Base-by-base conservation (phyloP, 1,139 yeast species). In the Yamadazyma pseudoaaseri region DNA sequence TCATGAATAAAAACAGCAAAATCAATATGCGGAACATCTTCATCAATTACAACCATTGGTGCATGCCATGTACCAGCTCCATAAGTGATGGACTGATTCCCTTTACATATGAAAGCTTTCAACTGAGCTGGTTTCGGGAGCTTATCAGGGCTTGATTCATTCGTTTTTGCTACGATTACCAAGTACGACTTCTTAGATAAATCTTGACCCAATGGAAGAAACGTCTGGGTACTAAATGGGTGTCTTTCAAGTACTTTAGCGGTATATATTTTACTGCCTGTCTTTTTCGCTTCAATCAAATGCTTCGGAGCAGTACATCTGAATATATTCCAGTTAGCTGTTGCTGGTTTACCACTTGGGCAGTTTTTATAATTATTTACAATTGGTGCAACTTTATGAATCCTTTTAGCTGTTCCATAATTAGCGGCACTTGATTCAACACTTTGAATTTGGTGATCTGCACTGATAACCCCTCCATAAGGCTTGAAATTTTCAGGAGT, bases 401-500 rank as follows among this genome's bases (percentile, higher is more conserved):
- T 60, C 51, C 89, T 90, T 4, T 76, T 65, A 1, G 97, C 97
- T 2, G 97, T 89, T n/a, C 97, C 97, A 51, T 90, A 89, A 56
- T 90, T 90, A 5, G 96, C 97, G 15, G 71, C 65, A 10, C 77
- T 60, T 12, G 53, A 48, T 21, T 42, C 39, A 3, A 36, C 43
- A 13, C 54, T 50, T 36, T 56, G 46, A 35, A 69, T 49, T 45
- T 70, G 76, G 38, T 67, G 67, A 44, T 69, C 71, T 3, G 72
- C 74, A 46, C 73, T 65, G 18, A 69, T 59, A 2, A 69, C 73
- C 1, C 73, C 74, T 2, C 76, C 76, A 42, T 52, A 70, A 0
- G 64, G 62, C 3, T 62, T 62, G 49, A 70, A 70, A 9, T 55
- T 49, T 34, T 65, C 67, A 0, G 75, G 74, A 1, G 73, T 67